phyloP scores from a whole-genome alignment of 306 rosid species.

The Cucurbita moschata region DNA sequence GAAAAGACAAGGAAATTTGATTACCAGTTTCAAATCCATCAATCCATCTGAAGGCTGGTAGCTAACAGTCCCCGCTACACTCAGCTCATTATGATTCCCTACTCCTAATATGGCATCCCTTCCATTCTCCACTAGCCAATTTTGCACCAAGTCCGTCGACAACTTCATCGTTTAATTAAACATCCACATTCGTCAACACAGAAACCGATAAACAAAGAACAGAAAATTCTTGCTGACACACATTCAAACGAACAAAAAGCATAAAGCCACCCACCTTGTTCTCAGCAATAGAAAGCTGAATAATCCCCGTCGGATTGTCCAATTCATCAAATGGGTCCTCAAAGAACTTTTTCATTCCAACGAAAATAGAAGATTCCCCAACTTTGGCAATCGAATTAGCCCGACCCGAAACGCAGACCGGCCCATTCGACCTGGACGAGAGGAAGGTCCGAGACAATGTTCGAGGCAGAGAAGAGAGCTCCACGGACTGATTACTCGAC shows the following conservation, averaged over 20 bases:
- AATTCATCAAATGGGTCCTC: slow-evolving; percentile 50
- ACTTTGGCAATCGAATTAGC: slow-evolving; percentile 24
- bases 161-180: slow-evolving; percentile 24
- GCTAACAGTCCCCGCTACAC: slow-evolving; percentile 23
- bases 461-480: slow-evolving; percentile 28
- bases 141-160: slow-evolving; percentile 45
- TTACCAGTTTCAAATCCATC: slow-evolving; percentile 39
- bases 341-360: slow-evolving; percentile 31
- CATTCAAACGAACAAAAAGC: neutral
- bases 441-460: slow-evolving; percentile 37
- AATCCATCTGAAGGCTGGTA: slow-evolving; percentile 41
- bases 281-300: slow-evolving; percentile 55
- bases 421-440: slow-evolving; percentile 31
- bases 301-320: slow-evolving; percentile 51
- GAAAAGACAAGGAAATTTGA: neutral
- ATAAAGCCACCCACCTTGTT: slow-evolving; percentile 44
- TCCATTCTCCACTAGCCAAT: slow-evolving; percentile 49
- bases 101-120: slow-evolving; percentile 30
- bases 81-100: slow-evolving; percentile 11
- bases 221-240: slow-evolving; percentile 1
- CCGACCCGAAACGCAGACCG: slow-evolving; percentile 39
- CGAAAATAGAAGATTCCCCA: slow-evolving; percentile 32
- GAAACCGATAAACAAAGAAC: neutral
- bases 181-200: neutral
- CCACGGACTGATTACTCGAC: slow-evolving; percentile 11